A percentile compares a stretch with the other conserved stretches of the same genome.
Conservation (phyloP, 2,329 filamentous ascomycete genomes). For the Ophiocordyceps australis region DNA sequence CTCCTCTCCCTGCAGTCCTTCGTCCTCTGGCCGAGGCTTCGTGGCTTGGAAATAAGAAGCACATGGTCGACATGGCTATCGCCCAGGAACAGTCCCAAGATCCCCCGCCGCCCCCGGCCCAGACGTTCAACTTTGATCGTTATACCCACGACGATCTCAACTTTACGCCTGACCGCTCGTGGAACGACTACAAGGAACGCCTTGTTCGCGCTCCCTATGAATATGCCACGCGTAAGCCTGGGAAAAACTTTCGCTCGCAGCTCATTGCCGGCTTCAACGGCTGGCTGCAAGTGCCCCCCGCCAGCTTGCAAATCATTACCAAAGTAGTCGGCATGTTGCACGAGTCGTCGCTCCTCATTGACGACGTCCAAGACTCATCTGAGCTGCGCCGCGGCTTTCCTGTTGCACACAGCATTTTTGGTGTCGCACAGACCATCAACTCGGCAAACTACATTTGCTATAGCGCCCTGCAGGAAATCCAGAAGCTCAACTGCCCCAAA, state of each 20-base stretch:
- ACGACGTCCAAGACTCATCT: slow-evolving; percentile 76
- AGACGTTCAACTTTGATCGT: slow-evolving; percentile 28
- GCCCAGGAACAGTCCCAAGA: slow-evolving; percentile 15
- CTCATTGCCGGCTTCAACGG: slow-evolving; percentile 67
- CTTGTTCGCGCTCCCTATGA: slow-evolving; percentile 64
- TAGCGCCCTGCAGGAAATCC: slow-evolving; percentile 55
- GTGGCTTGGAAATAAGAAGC: slow-evolving; percentile 29
- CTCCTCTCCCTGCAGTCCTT: slow-evolving; percentile 13
- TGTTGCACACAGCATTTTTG: slow-evolving; percentile 72
- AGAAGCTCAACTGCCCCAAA: slow-evolving; percentile 48
- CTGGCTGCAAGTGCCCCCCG: slow-evolving; percentile 57
- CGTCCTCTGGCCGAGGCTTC: slow-evolving; percentile 40
- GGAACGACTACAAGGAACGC: slow-evolving; percentile 59
- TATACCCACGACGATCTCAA: slow-evolving; percentile 37
- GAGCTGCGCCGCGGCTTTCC: slow-evolving; percentile 60
- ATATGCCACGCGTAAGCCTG: slow-evolving; percentile 61
- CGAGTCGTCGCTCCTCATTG: slow-evolving; percentile 65
- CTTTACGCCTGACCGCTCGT: slow-evolving; percentile 31
- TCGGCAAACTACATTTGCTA: slow-evolving; percentile 85
- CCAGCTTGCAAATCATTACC: slow-evolving; percentile 56
- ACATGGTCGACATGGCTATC: slow-evolving; percentile 4
- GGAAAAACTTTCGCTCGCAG: slow-evolving; percentile 70
- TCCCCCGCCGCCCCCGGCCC: slow-evolving; percentile 8
- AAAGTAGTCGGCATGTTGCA: slow-evolving; percentile 73
- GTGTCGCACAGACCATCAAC: slow-evolving; percentile 77